Conservation (phyloP, 2,329 filamentous ascomycete genomes). For the Trichoderma semiorbis region DNA sequence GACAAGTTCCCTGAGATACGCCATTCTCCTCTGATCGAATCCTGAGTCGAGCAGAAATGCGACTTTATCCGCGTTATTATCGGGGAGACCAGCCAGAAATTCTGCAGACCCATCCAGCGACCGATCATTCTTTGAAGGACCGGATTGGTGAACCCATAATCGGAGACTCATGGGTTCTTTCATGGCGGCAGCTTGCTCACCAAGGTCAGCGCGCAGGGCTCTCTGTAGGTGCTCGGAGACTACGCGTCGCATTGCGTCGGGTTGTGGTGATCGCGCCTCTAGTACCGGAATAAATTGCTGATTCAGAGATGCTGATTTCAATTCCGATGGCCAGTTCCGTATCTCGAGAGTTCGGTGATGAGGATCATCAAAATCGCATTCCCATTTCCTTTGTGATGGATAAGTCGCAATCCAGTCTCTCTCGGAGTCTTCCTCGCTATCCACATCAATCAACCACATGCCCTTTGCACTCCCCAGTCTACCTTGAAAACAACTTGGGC, state of each 20-base stretch:
- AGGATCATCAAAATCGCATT: constrained; percentile 44
- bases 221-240: constrained; percentile 49
- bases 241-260: constrained; percentile 40
- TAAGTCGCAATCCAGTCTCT: constrained; percentile 64
- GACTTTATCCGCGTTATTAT: constrained; percentile 47
- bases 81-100: constrained; percentile 50
- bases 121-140: constrained; percentile 34
- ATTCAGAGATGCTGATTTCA: constrained; percentile 55
- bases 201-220: constrained; percentile 51
- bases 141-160: constrained; percentile 50
- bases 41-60: constrained; percentile 56
- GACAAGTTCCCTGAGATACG: constrained; percentile 48
- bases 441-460: constrained; percentile 63
- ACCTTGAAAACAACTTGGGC: constrained; percentile 65
- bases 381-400: constrained; percentile 67
- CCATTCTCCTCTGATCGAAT: constrained; percentile 50
- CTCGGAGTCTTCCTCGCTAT: constrained; percentile 38
- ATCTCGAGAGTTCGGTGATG: constrained; percentile 65
- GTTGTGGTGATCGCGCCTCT: constrained; percentile 53
- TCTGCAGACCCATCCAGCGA: constrained; percentile 38
- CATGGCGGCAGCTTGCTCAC: constrained; percentile 50
- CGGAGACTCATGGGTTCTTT: constrained; percentile 48
- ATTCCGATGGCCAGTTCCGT: constrained; percentile 36
- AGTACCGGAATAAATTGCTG: constrained; percentile 67
- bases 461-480: constrained; percentile 73